Evolutionary conservation across 345 rosid species (phyloP), one percentile per base, ranked within the genome.

Genomic region (Hibiscus mutabilis): DNA sequence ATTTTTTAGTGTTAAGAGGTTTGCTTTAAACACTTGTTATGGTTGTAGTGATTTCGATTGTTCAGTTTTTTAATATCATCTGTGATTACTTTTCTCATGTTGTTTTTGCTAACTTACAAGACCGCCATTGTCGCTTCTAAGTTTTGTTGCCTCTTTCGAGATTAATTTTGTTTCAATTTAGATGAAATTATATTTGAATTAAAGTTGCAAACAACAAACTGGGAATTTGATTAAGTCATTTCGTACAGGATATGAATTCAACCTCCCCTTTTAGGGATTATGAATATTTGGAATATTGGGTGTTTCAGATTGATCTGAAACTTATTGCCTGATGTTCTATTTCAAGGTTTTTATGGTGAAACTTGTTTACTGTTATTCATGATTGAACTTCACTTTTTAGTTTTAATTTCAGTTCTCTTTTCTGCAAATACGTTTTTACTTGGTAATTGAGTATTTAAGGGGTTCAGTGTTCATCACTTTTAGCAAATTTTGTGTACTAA

Each of bases 271-370:
- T 60, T 33, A 9, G 40, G 31, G n/a, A 1, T 65, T 62, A 49
- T 75, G 3, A 18, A 8, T 16, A 69, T 68, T 25, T 53, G 3
- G 19, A 27, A 29, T 29, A 6, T 6, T 1, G n/a, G 18, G 13
- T 42, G 19, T 44, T 18, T 8, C 86, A 93, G 96, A 83, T 89
- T 40, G 92, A 91, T 86, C 56, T n/a, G 8, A n/a, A 53, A 53
- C 59, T 19, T 18, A 7, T 53, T 22, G 60, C 24, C 24, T 11
- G 3, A 22, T 11, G 14, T 21, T 22, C 7, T 14, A 27, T 57
- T 24, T 24, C 21, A 2, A 8, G 14, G 14, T 35, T 55, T 19
- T 21, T 55, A 3, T 22, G 53, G 18, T 3, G 27, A 2, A 21
- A 21, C 60, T 9, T 56, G 60, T 11, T 56, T 56, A 10, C 11